Percentiles rank a stretch among this genome's conserved stretches.
phyloP scores from a whole-genome alignment of 2,329 filamentous ascomycete genomes.

The Colletotrichum musicola region DNA sequence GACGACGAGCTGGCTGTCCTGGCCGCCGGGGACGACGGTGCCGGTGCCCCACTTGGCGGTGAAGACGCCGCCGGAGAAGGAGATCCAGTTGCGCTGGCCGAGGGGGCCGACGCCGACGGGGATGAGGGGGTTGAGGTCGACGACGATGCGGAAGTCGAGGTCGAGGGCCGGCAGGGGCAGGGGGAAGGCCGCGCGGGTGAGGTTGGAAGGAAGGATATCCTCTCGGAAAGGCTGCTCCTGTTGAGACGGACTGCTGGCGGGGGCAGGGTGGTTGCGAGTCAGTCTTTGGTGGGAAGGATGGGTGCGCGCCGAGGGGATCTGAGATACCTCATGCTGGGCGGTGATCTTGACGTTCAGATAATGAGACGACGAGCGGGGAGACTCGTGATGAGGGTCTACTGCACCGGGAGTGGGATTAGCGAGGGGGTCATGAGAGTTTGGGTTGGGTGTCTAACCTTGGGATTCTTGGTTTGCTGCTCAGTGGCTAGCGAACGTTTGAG shows the following conservation, averaged over 20 bases:
- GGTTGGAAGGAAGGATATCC: slow-evolving; percentile 45
- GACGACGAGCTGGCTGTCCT: slow-evolving; percentile 50
- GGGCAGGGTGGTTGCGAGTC: background rate
- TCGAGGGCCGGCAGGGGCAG: slow-evolving; percentile 61
- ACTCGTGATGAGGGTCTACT: background rate
- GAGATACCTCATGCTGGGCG: slow-evolving; percentile 25
- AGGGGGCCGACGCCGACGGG: slow-evolving; percentile 55
- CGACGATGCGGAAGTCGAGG: slow-evolving; percentile 65
- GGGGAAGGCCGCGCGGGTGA: slow-evolving; percentile 56
- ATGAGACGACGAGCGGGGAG: background rate
- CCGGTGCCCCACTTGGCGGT: slow-evolving; percentile 63
- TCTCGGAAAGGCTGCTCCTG: slow-evolving; percentile 23
- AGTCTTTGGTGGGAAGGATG: background rate
- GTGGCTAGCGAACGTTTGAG: background rate
- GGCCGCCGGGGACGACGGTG: slow-evolving; percentile 56
- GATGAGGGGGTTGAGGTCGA: slow-evolving; percentile 58
- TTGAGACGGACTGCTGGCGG: background rate
- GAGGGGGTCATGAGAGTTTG: background rate
- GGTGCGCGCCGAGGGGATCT: background rate
- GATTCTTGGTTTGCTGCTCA: background rate
- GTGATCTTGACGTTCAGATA: background rate
- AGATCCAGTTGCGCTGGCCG: slow-evolving; percentile 62
- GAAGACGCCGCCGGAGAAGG: slow-evolving; percentile 61
- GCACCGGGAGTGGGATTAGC: background rate
- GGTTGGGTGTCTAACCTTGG: background rate